These are phyloP conservation scores for Castanopsis chinensis DNA, from an alignment of 306 rosid genomes.

Conservation along the genomic window DNA sequence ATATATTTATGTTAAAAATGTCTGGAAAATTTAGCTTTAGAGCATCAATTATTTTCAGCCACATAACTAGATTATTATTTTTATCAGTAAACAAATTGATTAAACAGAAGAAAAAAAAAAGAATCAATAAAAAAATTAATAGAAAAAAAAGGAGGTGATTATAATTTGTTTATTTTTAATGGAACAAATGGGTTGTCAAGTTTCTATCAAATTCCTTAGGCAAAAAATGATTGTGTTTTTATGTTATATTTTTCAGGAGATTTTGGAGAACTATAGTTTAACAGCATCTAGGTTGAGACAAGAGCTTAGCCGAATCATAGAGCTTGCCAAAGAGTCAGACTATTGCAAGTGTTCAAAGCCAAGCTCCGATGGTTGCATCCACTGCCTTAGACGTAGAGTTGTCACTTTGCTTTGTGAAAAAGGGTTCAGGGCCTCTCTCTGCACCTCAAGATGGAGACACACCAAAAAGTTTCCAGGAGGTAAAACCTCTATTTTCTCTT, in stretches of 20 bases:
- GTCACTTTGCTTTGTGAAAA: slow-evolving; percentile 37
- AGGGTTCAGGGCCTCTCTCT: slow-evolving; percentile 48
- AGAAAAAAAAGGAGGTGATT: background rate
- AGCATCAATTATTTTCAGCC: background rate
- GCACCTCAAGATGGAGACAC: slow-evolving; percentile 54
- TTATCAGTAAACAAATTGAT: background rate
- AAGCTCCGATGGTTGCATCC: slow-evolving; percentile 28
- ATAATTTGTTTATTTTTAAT: background rate
- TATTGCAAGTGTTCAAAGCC: slow-evolving; percentile 42
- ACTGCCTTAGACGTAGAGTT: slow-evolving; percentile 45
- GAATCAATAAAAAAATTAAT: background rate
- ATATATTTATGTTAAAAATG: background rate
- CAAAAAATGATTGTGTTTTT: background rate
- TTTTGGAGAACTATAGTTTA: slow-evolving; percentile 39
- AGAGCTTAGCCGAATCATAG: slow-evolving; percentile 40
- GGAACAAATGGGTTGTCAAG: background rate
- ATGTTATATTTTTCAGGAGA: slow-evolving; percentile 38
- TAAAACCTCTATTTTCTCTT: background rate
- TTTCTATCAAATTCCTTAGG: background rate
- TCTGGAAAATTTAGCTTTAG: background rate
- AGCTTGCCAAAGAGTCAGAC: slow-evolving; percentile 22
- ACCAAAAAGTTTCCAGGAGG: slow-evolving; percentile 52
- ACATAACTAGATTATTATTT: background rate
- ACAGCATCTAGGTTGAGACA: slow-evolving; percentile 39
- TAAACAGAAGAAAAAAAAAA: background rate